Evolutionary conservation across 768 basidiomycete species (phyloP), one percentile per base, ranked within the genome.

Genomic region (Exidia glandulosa): DNA sequence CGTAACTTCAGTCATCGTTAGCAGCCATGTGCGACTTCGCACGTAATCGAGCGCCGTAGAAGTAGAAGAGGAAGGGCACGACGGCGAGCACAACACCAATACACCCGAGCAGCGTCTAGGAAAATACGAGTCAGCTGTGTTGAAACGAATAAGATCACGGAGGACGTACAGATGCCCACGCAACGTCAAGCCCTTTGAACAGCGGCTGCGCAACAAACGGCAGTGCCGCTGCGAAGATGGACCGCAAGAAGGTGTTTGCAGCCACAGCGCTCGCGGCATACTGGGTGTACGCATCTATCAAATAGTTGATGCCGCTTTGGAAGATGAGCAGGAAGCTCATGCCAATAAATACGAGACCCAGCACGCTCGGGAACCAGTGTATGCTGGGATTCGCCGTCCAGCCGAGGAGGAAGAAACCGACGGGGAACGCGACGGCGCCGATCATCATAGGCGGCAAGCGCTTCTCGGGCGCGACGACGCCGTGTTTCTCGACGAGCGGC

Each of bases 371-470:
- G 61, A 67, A 65, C 68, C 68, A 65, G 56, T 62, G 45, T 14
- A 70, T 68, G 30, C 34, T 37, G 5, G 65, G 66, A 2, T 63
- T 36, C 1, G 61, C 57, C 9, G 67, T 67, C 70, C 70, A 72
- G 6, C 70, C 70, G 14, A 70, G 62, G 29, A 71, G 37, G 61
- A 67, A 71, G 60, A 64, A 66, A 6, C 65, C 73, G 47, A 69
- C 63, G 0, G 72, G 72, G 60, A 74, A 72, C 13, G 62, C 27
- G 32, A 72, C 57, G 13, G 66, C 61, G 6, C 73, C 73, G 10
- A 73, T 34, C 69, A 71, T 69, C 72, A 73, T 74, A 1, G 71
- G 70, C 1, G 67, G 69, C 5, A 73, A 62, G 41, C 72, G 60
- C 56, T 64, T 61, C 59, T 74, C 73, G 2, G 73, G 72, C 50